These are phyloP conservation scores for Ilyonectria robusta DNA, from an alignment of 2,329 filamentous ascomycete genomes.

Conservation along the genomic window DNA sequence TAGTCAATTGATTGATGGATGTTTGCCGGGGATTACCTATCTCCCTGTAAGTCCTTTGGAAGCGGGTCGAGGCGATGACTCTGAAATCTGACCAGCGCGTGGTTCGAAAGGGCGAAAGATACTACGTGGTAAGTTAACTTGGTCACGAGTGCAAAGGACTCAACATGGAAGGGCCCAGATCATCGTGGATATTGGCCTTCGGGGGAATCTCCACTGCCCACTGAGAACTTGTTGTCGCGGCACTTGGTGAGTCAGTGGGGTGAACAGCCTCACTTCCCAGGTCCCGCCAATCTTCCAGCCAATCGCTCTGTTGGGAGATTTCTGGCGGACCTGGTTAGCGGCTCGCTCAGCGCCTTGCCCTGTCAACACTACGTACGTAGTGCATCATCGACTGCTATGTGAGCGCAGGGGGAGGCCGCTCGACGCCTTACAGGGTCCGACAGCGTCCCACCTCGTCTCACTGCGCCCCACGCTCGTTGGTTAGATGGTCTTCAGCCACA, in stretches of 20 bases:
- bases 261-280: slow-evolving; percentile 16
- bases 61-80: not conserved
- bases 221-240: no score
- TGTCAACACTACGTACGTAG: slow-evolving; percentile 8
- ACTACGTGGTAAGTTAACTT: no score
- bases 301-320: slow-evolving; percentile 1
- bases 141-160: slow-evolving; percentile 13
- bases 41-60: not conserved
- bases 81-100: not conserved
- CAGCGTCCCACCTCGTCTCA: not conserved
- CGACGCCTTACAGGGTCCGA: slow-evolving; percentile 1
- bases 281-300: not conserved
- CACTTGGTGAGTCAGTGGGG: not conserved
- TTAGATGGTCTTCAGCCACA: slow-evolving; percentile 21
- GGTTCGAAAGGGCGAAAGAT: not conserved
- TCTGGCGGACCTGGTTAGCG: slow-evolving; percentile 1
- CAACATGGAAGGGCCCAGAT: slow-evolving; percentile 27
- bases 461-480: not conserved
- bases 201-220: slow-evolving; percentile 13
- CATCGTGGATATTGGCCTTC: slow-evolving; percentile 7
- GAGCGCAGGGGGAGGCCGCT: not conserved
- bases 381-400: slow-evolving; percentile 11
- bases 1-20: not conserved
- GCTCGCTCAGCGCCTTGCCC: not conserved
- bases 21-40: not conserved